Evolutionary conservation across 1,284 basidiomycete genomes (phyloP).

Genomic region (Boletus hoseneyae): DNA sequence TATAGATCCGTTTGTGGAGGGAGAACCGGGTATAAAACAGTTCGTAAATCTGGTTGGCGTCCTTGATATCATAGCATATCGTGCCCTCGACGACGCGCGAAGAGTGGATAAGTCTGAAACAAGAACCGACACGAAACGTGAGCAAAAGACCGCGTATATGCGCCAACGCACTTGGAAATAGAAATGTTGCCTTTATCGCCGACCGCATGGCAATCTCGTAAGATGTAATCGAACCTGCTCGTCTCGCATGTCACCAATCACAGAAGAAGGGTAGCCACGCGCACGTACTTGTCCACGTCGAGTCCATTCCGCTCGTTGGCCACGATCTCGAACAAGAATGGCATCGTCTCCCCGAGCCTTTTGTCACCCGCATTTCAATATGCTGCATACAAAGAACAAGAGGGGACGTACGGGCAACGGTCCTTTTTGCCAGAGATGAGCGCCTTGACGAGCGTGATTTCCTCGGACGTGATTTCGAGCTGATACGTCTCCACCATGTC

Average conservation of each 20-base stretch:
- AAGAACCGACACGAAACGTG: not conserved
- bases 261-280: not conserved
- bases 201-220: conserved; percentile 65
- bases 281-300: conserved; percentile 74
- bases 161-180: conserved; percentile 29
- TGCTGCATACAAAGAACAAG: no score
- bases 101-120: conserved; percentile 59
- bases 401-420: conserved; percentile 35
- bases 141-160: not conserved
- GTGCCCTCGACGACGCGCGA: conserved; percentile 67
- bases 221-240: conserved; percentile 72
- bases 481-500: conserved; percentile 45
- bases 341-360: conserved; percentile 44
- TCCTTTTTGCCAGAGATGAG: conserved; percentile 45
- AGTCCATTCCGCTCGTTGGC: conserved; percentile 75
- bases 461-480: conserved; percentile 38
- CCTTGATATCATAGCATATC: conserved; percentile 79
- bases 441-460: conserved; percentile 49
- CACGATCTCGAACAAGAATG: conserved; percentile 64
- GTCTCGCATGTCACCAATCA: not conserved
- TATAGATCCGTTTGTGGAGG: conserved; percentile 73
- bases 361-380: conserved; percentile 1
- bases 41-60: conserved; percentile 69
- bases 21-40: conserved; percentile 70
- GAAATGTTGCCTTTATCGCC: conserved; percentile 62